These are phyloP conservation scores for Globisporangium nagaii DNA, from an alignment of 352 stramenopile genomes.

Conservation along the genomic window DNA sequence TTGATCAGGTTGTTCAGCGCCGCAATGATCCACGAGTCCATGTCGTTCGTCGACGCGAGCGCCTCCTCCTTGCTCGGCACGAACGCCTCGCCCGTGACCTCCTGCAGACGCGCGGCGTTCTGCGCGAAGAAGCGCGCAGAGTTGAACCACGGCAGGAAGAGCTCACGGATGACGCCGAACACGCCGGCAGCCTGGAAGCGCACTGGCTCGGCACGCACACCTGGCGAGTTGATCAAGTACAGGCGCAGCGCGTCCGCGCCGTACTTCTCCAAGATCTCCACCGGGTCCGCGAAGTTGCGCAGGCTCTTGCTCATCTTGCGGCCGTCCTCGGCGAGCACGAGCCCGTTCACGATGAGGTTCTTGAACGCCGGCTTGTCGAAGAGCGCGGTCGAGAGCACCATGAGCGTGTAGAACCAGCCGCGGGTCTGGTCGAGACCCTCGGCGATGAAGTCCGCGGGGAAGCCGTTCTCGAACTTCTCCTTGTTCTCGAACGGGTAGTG, in stretches of 20 bases:
- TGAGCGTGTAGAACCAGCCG: constrained; percentile 99
- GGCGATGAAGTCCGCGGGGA: constrained; percentile 99
- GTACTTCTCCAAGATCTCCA: constrained; percentile 95
- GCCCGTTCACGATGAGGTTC: constrained; percentile 99
- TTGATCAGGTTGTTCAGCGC: constrained; percentile 96
- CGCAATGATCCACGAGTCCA: constrained; percentile 99
- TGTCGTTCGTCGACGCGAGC: constrained; percentile 92
- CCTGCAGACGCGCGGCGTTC: constrained; percentile 92
- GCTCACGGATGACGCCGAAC: constrained; percentile 96
- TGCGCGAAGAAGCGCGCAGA: constrained; percentile 99
- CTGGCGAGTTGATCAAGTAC: constrained; percentile 99
- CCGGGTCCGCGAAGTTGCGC: constrained; percentile 97
- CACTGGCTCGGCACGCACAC: constrained; percentile 97
- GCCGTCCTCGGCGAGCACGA: constrained; percentile 97
- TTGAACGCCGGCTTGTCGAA: constrained; percentile 99
- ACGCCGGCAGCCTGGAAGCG: constrained; percentile 97
- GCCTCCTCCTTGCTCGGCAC: constrained; percentile 87
- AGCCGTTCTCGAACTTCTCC: constrained; percentile 94
- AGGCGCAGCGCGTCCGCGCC: constrained; percentile 97
- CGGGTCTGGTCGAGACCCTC: constrained; percentile 99
- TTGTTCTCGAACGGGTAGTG: constrained; percentile 99
- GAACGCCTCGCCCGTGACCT: constrained; percentile 81
- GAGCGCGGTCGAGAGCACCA: constrained; percentile 98
- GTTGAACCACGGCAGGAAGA: constrained; percentile 99
- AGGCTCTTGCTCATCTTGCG: constrained; percentile 99